A percentile compares a stretch with the other conserved stretches of the same genome.
These are phyloP conservation scores for Ascochyta viciae-villosae DNA, from an alignment of 2,329 filamentous ascomycete species.

Conservation along the genomic window DNA sequence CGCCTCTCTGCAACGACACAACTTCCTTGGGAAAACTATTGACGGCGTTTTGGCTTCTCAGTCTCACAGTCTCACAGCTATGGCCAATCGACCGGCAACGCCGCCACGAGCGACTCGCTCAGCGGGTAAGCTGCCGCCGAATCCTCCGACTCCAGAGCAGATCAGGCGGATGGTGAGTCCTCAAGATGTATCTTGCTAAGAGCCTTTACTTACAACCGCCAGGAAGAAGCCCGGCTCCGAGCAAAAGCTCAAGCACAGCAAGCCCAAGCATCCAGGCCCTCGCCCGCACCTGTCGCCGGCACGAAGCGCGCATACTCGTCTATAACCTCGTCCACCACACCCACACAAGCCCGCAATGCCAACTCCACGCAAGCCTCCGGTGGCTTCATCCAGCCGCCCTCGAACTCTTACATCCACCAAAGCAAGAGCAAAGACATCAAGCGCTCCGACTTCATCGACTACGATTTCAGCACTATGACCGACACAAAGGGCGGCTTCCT, in stretches of 20 bases:
- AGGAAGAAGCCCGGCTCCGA: constrained; percentile 88
- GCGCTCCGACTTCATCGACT: constrained; percentile 82
- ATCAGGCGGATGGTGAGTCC: constrained; percentile 61
- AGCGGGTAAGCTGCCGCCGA: constrained; percentile 51
- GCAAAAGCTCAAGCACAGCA: constrained; percentile 79
- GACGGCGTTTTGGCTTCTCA: not conserved
- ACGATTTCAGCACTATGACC: constrained; percentile 97
- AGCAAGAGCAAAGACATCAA: constrained; percentile 82
- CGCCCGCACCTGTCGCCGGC: constrained; percentile 52
- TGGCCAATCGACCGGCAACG: constrained; percentile 55
- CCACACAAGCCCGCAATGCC: constrained; percentile 65
- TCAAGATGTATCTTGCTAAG: not conserved
- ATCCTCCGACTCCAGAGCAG: constrained; percentile 66
- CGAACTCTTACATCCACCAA: constrained; percentile 63
- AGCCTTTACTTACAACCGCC: not conserved
- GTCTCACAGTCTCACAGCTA: constrained; percentile 18
- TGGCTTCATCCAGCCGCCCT: constrained; percentile 44
- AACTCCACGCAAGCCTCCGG: constrained; percentile 65
- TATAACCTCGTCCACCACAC: constrained; percentile 63
- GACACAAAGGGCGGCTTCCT: constrained; percentile 97
- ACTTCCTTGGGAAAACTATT: not conserved
- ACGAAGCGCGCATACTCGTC: constrained; percentile 76
- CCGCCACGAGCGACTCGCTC: constrained; percentile 53
- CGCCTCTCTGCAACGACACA: not conserved
- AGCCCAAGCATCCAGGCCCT: constrained; percentile 31